Percentiles rank a stretch among this genome's conserved stretches.
Evolutionary conservation across 106 monocot species (phyloP).

Genomic region (Iris macrosiphon): DNA sequence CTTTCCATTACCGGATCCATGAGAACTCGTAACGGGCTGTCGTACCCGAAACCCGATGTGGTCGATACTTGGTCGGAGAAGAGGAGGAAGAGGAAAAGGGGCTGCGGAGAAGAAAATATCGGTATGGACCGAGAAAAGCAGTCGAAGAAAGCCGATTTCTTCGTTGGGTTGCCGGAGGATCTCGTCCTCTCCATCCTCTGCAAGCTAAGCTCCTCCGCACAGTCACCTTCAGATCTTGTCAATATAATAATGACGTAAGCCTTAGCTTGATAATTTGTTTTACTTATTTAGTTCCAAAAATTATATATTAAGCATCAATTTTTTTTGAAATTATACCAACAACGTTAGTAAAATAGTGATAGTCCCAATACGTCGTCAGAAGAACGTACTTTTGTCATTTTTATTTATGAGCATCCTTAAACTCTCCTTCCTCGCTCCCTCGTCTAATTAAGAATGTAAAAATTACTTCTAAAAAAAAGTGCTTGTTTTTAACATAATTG

Average conservation of each 20-base stretch:
- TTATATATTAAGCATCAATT: not conserved
- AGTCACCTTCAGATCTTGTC: conserved; percentile 43
- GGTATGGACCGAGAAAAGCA: not conserved
- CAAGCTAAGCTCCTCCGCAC: conserved; percentile 36
- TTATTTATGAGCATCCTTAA: too few relatives aligned
- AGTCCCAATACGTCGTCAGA: too few relatives aligned
- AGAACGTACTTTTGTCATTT: too few relatives aligned
- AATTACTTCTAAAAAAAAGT: too few relatives aligned
- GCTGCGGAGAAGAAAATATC: too few relatives aligned
- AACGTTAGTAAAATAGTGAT: too few relatives aligned
- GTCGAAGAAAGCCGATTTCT: conserved; percentile 17
- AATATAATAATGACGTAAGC: conserved; percentile 32
- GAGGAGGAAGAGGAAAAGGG: not conserved
- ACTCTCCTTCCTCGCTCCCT: too few relatives aligned
- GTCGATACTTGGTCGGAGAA: not conserved
- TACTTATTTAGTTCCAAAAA: not conserved
- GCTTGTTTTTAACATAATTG: too few relatives aligned
- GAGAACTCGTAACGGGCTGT: conserved; percentile 1
- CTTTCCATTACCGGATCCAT: too few relatives aligned
- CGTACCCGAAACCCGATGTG: conserved; percentile 3
- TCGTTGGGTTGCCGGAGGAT: conserved; percentile 63
- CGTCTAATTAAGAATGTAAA: not conserved
- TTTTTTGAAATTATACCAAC: too few relatives aligned
- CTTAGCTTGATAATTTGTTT: not conserved
- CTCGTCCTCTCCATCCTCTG: conserved; percentile 49